phyloP scores from a whole-genome alignment of 495 filamentous ascomycete species.

The Bacidia rubella region DNA sequence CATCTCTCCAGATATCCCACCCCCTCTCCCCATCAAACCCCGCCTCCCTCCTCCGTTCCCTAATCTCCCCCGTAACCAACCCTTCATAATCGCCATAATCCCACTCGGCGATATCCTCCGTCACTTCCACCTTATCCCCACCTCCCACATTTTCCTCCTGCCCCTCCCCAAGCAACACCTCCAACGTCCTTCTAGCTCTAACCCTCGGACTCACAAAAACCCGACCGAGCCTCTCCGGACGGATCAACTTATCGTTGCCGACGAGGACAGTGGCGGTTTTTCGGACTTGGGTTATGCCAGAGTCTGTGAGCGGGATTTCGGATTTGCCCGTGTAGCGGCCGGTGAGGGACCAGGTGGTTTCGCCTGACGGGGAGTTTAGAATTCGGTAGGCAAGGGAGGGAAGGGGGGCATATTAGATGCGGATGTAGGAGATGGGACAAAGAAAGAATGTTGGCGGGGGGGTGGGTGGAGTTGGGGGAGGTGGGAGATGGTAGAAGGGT shows the following conservation, averaged over 20 bases:
- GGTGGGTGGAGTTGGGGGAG: too few species aligned
- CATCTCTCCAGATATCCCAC: slow-evolving; percentile 79
- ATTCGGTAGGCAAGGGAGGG: background rate
- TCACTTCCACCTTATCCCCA: slow-evolving; percentile 36
- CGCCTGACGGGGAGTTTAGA: slow-evolving; percentile 27
- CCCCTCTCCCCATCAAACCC: slow-evolving; percentile 39
- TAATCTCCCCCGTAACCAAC: slow-evolving; percentile 51
- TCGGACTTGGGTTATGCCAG: slow-evolving; percentile 57
- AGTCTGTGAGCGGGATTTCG: slow-evolving; percentile 67
- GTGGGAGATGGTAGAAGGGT: too few species aligned
- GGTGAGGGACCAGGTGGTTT: slow-evolving; percentile 82
- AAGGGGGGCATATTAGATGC: too few species aligned
- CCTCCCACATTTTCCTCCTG: slow-evolving; percentile 20
- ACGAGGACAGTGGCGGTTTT: slow-evolving; percentile 59
- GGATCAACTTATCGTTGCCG: slow-evolving; percentile 62
- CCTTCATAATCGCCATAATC: slow-evolving; percentile 84
- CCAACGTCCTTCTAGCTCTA: slow-evolving; percentile 62
- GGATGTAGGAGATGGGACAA: too few species aligned
- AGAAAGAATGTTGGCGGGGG: too few species aligned
- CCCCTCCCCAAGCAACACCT: slow-evolving; percentile 47
- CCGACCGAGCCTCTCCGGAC: slow-evolving; percentile 56
- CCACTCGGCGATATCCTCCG: slow-evolving; percentile 67
- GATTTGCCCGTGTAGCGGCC: slow-evolving; percentile 72
- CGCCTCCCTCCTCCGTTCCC: slow-evolving; percentile 41
- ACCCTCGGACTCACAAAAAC: slow-evolving; percentile 71